Conservation (phyloP, 1,139 yeast species). For the Hemisphaericaspora xylanilytica region DNA sequence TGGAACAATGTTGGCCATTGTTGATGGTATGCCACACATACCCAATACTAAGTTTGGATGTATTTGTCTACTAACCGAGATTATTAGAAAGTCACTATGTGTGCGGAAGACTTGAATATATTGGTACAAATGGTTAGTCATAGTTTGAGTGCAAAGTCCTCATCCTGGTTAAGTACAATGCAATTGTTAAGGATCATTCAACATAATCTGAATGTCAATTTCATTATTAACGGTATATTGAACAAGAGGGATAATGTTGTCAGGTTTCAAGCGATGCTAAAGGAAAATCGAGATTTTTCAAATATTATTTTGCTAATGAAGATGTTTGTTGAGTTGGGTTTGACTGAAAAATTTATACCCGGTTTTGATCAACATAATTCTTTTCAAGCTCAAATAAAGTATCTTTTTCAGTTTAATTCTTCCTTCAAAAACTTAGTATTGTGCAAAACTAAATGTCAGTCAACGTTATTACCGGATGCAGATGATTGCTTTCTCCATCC, state of each 20-base stretch:
- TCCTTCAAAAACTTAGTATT: conserved; percentile 17
- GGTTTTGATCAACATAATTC: neutral
- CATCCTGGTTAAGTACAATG: conserved; percentile 2
- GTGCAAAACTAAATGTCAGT: conserved; percentile 6
- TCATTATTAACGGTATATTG: neutral
- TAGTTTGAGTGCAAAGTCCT: neutral
- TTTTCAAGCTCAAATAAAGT: conserved; percentile 10
- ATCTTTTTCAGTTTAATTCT: conserved; percentile 14
- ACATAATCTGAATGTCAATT: neutral
- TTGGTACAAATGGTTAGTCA: neutral
- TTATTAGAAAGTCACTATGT: conserved; percentile 1
- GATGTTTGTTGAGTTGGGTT: conserved; percentile 7
- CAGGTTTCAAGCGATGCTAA: conserved; percentile 8
- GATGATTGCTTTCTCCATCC: conserved; percentile 16
- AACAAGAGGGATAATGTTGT: neutral
- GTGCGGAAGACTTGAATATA: neutral
- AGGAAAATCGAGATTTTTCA: conserved; percentile 14
- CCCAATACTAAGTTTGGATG: neutral
- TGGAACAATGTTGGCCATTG: conserved; percentile 1
- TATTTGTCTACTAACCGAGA: no score
- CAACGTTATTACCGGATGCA: conserved; percentile 4
- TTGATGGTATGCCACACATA: conserved; percentile 2
- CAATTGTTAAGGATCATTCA: neutral
- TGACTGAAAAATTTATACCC: conserved; percentile 6
- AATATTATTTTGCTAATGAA: conserved; percentile 10